Evolutionary conservation across 192 early-diverging fungal species (phyloP).

Genomic region (Chytriomyces sp.): DNA sequence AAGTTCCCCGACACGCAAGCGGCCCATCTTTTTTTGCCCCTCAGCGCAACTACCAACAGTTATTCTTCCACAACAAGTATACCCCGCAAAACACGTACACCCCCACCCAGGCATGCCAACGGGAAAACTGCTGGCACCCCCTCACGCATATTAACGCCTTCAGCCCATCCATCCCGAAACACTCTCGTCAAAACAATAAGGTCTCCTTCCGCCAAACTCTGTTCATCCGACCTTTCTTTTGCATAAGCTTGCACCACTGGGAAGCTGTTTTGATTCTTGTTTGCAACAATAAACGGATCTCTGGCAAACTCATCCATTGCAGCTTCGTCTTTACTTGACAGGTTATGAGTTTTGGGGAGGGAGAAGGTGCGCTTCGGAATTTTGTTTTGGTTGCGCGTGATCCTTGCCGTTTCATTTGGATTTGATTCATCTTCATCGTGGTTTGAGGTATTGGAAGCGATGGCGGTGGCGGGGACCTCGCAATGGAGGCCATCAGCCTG

Average conservation of each 20-base stretch:
- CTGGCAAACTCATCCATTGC: slow-evolving; percentile 18
- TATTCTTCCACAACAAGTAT: slow-evolving; percentile 32
- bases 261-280: slow-evolving; percentile 40
- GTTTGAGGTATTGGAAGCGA: too few relatives aligned
- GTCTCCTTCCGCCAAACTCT: slow-evolving; percentile 44
- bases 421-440: too few relatives aligned
- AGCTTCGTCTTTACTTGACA: slow-evolving; percentile 5
- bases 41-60: too few relatives aligned
- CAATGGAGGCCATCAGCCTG: too few relatives aligned
- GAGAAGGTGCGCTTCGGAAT: slow-evolving; percentile 29
- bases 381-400: slow-evolving; percentile 10
- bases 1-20: too few relatives aligned
- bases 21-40: too few relatives aligned
- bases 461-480: too few relatives aligned
- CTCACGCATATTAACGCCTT: slow-evolving; percentile 43
- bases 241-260: slow-evolving; percentile 37
- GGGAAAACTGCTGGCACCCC: slow-evolving; percentile 51
- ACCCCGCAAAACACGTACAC: slow-evolving; percentile 37
- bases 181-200: slow-evolving; percentile 39
- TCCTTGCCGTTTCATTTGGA: slow-evolving; percentile 16
- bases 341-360: slow-evolving; percentile 19
- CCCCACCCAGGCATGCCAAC: slow-evolving; percentile 45
- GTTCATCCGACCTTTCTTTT: slow-evolving; percentile 39
- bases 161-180: slow-evolving; percentile 49
- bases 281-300: slow-evolving; percentile 36